phyloP scores from a whole-genome alignment of 345 rosid genomes.

The Tarenaya hassleriana region DNA sequence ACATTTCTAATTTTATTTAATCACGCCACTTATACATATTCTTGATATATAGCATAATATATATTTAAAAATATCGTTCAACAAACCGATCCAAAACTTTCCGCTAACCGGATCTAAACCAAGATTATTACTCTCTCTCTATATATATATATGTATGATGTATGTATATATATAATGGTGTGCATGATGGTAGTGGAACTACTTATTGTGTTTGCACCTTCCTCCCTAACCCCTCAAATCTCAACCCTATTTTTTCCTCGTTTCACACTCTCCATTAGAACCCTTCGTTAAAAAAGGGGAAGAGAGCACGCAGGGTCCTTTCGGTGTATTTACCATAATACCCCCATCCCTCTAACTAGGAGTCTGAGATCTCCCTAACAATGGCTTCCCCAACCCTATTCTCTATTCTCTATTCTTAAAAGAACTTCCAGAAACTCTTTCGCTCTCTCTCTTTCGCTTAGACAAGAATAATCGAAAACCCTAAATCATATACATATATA shows the following conservation, averaged over 20 bases:
- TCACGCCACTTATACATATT: too few species aligned
- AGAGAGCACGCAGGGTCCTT: slow-evolving; percentile 10
- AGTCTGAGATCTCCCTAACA: slow-evolving; percentile 6
- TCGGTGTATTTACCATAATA: slow-evolving; percentile 16
- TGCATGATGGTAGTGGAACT: slow-evolving; percentile 37
- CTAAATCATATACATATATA: neutral
- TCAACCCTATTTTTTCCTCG: neutral
- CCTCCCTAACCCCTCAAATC: slow-evolving; percentile 1
- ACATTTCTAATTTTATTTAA: too few species aligned
- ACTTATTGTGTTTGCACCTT: slow-evolving; percentile 34
- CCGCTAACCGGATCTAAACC: too few species aligned
- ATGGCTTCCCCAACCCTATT: slow-evolving; percentile 12
- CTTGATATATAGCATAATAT: too few species aligned
- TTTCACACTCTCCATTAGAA: too few species aligned
- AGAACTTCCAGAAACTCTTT: slow-evolving; percentile 11
- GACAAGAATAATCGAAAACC: neutral
- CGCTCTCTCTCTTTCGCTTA: slow-evolving; percentile 20
- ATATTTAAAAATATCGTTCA: too few species aligned
- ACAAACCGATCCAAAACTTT: too few species aligned
- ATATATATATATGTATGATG: slow-evolving; percentile 15
- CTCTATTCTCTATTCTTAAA: neutral
- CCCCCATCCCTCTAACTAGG: neutral
- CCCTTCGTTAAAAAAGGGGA: slow-evolving; percentile 14
- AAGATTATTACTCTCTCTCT: too few species aligned
- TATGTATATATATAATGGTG: slow-evolving; percentile 31